These are phyloP conservation scores for Macrophomina tecta DNA, from an alignment of 2,329 filamentous ascomycete species.

Conservation along the genomic window DNA sequence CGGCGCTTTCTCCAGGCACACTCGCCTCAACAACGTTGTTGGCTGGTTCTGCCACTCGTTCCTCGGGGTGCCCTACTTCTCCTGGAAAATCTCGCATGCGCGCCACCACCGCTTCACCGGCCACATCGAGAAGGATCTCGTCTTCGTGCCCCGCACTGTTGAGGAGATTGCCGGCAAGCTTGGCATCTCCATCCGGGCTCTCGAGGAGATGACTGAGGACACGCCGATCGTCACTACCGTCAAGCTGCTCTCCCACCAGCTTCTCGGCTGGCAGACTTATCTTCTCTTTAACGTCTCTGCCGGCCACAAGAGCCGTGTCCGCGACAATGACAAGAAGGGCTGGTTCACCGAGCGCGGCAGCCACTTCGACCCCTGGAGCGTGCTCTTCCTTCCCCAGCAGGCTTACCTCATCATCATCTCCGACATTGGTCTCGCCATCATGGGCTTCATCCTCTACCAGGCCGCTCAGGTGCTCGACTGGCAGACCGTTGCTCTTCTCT, in stretches of 20 bases:
- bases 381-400: conserved; percentile 66
- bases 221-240: conserved; percentile 63
- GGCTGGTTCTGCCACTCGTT: conserved; percentile 71
- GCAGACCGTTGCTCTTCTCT: conserved; percentile 64
- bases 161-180: conserved; percentile 28
- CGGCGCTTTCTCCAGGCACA: conserved; percentile 67
- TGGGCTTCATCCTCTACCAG: conserved; percentile 56
- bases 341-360: conserved; percentile 31
- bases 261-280: conserved; percentile 70
- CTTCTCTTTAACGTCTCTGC: conserved; percentile 60
- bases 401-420: conserved; percentile 62
- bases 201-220: conserved; percentile 60
- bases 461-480: conserved; percentile 55
- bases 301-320: conserved; percentile 25
- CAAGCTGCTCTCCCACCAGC: conserved; percentile 65
- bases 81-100: conserved; percentile 73
- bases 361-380: conserved; percentile 68
- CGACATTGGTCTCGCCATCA: conserved; percentile 65
- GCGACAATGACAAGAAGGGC: conserved; percentile 24
- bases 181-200: conserved; percentile 33
- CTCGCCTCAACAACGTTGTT: conserved; percentile 63
- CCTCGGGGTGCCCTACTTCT: conserved; percentile 73
- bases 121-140: conserved; percentile 69
- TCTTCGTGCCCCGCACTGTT: conserved; percentile 41
- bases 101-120: conserved; percentile 73